Evolutionary conservation across 345 rosid genomes (phyloP).

Genomic region (Eutrema heterophyllum): DNA sequence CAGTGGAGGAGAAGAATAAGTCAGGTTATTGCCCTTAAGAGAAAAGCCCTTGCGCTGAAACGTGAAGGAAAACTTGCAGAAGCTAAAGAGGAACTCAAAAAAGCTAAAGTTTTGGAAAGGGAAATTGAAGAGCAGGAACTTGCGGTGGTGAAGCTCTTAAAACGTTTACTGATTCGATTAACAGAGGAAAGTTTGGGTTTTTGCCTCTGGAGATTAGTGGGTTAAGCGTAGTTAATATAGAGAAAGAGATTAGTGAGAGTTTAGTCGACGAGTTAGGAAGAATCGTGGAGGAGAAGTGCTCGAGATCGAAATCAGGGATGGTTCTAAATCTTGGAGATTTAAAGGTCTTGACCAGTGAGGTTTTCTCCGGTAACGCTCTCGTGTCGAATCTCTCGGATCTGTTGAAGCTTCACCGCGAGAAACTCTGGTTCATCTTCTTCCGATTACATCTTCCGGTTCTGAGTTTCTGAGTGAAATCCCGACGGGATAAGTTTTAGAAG

Average conservation of each 20-base stretch:
- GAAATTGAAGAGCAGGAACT: conserved; percentile 86
- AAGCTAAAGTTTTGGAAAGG: conserved; percentile 80
- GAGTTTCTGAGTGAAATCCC: too few species aligned
- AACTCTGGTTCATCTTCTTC: conserved; percentile 55
- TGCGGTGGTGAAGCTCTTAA: conserved; percentile 40
- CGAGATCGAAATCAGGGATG: conserved; percentile 35
- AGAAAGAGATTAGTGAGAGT: conserved; percentile 36
- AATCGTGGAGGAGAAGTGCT: conserved; percentile 19
- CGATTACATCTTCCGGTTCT: too few species aligned
- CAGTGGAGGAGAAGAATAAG: conserved; percentile 44
- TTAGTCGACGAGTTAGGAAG: conserved; percentile 37
- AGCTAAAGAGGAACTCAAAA: conserved; percentile 94
- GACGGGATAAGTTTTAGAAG: too few species aligned
- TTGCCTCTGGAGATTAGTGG: conserved; percentile 41
- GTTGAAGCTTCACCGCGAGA: conserved; percentile 35
- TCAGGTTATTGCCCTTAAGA: conserved; percentile 63
- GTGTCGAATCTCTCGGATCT: conserved; percentile 42
- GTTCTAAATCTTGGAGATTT: conserved; percentile 55
- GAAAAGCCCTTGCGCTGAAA: conserved; percentile 72
- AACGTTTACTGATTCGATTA: conserved; percentile 35
- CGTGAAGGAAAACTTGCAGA: conserved; percentile 92
- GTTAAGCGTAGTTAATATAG: conserved; percentile 37
- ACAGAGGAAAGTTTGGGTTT: conserved; percentile 33
- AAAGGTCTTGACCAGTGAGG: conserved; percentile 30
- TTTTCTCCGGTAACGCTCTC: conserved; percentile 18